Evolutionary conservation across 169 alveolate species (phyloP).

Genomic region (Plasmodium sp.): DNA sequence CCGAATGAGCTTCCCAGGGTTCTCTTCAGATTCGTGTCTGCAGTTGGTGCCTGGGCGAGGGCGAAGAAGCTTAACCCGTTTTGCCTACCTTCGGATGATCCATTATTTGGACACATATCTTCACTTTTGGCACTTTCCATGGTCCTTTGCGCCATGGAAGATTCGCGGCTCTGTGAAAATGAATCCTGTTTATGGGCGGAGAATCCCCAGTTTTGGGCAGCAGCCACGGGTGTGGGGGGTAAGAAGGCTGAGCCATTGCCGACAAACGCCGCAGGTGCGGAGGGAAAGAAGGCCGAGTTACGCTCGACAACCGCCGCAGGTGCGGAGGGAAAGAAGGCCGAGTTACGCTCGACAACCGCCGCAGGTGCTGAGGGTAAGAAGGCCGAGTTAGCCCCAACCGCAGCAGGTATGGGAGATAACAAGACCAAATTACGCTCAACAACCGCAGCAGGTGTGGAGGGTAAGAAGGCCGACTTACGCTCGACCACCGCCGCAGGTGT

Average conservation of each 20-base stretch:
- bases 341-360: too few relatives aligned
- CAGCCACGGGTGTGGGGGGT: not conserved
- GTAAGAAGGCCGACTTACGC: too few relatives aligned
- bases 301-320: not conserved
- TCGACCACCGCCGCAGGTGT: not conserved
- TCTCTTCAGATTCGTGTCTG: not conserved
- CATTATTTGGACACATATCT: not conserved
- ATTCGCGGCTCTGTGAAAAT: not conserved
- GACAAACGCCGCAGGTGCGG: not conserved
- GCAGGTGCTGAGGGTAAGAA: not conserved
- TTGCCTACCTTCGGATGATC: not conserved
- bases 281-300: not conserved
- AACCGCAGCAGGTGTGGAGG: not conserved
- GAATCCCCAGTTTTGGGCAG: not conserved
- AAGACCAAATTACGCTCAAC: too few relatives aligned
- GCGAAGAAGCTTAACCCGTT: not conserved
- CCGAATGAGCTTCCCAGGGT: not conserved
- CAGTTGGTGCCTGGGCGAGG: not conserved
- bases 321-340: not conserved
- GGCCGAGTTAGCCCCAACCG: not conserved
- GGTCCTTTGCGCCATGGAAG: not conserved
- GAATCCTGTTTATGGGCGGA: not conserved
- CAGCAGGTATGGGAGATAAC: too few relatives aligned
- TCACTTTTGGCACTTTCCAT: not conserved
- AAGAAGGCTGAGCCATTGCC: not conserved